Evolutionary conservation across 257 asterid genomes (phyloP).

Genomic region (Ehretia macrophylla): DNA sequence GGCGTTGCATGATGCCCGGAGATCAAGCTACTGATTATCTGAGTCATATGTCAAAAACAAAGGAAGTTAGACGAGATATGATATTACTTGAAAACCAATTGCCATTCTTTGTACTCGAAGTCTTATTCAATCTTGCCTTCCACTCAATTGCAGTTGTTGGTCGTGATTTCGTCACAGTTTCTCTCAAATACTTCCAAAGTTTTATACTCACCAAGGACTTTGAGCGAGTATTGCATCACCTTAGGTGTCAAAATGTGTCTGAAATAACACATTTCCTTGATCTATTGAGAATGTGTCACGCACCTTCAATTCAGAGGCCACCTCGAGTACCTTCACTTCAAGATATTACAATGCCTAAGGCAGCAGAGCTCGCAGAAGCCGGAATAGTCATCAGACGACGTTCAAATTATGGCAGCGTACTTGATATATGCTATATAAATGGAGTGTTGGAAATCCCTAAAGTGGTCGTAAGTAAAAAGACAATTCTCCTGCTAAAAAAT

Average conservation of each 20-base stretch:
- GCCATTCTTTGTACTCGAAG: constrained; percentile 32
- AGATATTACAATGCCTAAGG: background rate
- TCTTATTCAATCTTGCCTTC: no score
- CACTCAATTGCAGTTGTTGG: background rate
- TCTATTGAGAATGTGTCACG: no score
- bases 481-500: background rate
- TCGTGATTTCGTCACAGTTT: no score
- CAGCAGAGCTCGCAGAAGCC: background rate
- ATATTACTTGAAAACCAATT: constrained; percentile 38
- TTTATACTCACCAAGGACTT: no score
- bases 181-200: no score
- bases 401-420: background rate
- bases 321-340: background rate
- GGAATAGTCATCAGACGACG: background rate
- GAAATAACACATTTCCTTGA: no score
- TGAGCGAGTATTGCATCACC: no score
- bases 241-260: no score
- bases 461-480: no score
- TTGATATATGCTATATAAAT: background rate
- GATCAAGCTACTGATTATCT: constrained; percentile 16
- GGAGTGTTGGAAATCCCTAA: background rate
- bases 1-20: constrained; percentile 4
- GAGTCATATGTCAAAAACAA: background rate
- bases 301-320: no score
- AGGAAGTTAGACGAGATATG: constrained; percentile 21